These are phyloP conservation scores for Crucibulum laeve DNA, from an alignment of 768 basidiomycete species.

Conservation along the genomic window DNA sequence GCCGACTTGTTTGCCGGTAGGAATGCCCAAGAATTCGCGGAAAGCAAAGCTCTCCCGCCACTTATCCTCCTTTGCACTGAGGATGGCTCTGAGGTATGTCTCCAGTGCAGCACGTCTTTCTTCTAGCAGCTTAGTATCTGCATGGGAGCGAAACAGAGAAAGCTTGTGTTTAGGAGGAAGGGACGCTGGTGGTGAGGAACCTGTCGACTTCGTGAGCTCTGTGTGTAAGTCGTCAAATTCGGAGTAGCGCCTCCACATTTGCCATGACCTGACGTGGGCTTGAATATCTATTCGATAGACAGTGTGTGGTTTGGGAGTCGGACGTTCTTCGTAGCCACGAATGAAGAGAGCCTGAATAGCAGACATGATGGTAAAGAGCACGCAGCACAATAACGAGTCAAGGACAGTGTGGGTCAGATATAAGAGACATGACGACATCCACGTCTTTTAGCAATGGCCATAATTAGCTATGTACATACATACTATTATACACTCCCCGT, in stretches of 20 bases:
- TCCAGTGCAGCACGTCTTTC: conserved; percentile 79
- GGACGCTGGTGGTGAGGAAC: conserved; percentile 70
- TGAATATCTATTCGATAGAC: conserved; percentile 83
- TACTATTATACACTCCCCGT: too few relatives aligned
- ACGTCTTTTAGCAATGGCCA: too few relatives aligned
- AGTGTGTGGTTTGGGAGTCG: conserved; percentile 69
- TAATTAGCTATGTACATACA: too few relatives aligned
- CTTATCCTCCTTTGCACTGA: conserved; percentile 73
- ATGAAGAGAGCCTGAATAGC: conserved; percentile 77
- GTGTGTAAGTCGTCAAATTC: conserved; percentile 88
- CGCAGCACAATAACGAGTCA: conserved; percentile 2
- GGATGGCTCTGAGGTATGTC: conserved; percentile 79
- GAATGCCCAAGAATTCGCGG: conserved; percentile 84
- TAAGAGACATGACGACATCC: not conserved
- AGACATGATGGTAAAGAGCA: conserved; percentile 39
- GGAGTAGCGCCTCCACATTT: conserved; percentile 91
- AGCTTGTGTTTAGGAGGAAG: conserved; percentile 85
- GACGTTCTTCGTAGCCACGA: conserved; percentile 63
- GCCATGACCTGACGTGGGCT: conserved; percentile 89
- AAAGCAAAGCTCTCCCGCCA: conserved; percentile 83
- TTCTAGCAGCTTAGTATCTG: conserved; percentile 61
- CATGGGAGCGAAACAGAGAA: conserved; percentile 57
- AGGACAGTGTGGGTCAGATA: too few relatives aligned
- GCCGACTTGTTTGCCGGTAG: conserved; percentile 52
- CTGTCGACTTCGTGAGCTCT: conserved; percentile 76